Evolutionary conservation across 192 early-diverging fungal genomes (phyloP), one percentile per base, ranked within the genome.

Genomic region (Podochytrium sp.): DNA sequence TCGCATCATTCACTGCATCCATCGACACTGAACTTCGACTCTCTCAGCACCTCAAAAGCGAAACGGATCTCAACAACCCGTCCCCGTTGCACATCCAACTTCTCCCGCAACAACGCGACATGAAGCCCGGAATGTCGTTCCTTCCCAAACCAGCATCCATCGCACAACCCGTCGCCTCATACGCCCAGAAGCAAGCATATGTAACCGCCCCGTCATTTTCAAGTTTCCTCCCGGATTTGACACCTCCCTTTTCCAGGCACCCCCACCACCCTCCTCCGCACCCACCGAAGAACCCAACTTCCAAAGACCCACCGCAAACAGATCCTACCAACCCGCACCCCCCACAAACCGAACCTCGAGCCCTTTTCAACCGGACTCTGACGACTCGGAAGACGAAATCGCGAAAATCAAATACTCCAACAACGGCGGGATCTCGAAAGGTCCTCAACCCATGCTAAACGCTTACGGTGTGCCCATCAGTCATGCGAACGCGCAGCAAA

Each of bases 381-480:
- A 69, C 16, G 64, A 65, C 14, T 12, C 14, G 14, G 32, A 34
- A 30, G 51, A 69, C 34, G 66, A 51, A 69, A 10, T 51, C n/a
- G 66, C 35, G 16, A 69, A 33, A 30, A 38, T 69, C 14, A 69
- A 69, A 69, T 69, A 55, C 29, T 69, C 65, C 3, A 71, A 58
- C 35, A 41, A 33, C 5, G 66, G 49, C 64, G 33, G 40, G 16
- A 51, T 47, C 37, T 32, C 29, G 30, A 58, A 55, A 63, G 77
- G 47, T 18, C 61, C 66, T 23, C 66, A 80, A 32, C 81, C 89
- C 4, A 73, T 84, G 33, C 75, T 93, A 6, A 91, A 95, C 77
- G 91, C 91, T 23, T 95, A 95, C 71, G 90, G 92, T 18, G 80
- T 94, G 25, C 91, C 92, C 33, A 56, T 80, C 61, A 59, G 65